phyloP scores from a whole-genome alignment of 768 basidiomycete species.

The Amanita subjunquillea region DNA sequence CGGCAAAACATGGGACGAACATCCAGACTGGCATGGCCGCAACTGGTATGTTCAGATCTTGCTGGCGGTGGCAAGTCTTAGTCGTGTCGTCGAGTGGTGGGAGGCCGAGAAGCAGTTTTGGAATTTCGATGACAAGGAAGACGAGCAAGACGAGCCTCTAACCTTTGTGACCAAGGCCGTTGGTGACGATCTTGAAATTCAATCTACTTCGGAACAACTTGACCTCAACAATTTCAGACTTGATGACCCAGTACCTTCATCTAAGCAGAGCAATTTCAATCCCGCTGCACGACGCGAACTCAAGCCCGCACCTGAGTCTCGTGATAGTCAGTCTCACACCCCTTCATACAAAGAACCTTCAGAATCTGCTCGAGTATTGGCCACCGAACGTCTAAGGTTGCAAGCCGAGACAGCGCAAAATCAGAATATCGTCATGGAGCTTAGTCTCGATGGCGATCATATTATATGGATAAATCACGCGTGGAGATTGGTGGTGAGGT shows the following conservation, averaged over 20 bases:
- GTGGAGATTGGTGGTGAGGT: constrained; percentile 90
- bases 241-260: constrained; percentile 39
- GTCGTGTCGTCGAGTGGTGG: constrained; percentile 99
- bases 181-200: constrained; percentile 36
- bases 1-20: constrained; percentile 94
- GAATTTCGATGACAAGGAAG: constrained; percentile 93
- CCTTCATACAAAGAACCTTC: constrained; percentile 35
- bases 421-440: constrained; percentile 92
- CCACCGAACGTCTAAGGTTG: constrained; percentile 77
- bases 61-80: constrained; percentile 90
- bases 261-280: constrained; percentile 37
- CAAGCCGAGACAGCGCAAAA: constrained; percentile 94
- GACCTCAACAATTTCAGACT: constrained; percentile 36
- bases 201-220: constrained; percentile 25
- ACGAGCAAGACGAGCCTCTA: constrained; percentile 84
- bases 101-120: constrained; percentile 99
- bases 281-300: constrained; percentile 51
- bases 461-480: constrained; percentile 96
- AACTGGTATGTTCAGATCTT: constrained; percentile 98
- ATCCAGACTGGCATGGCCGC: constrained; percentile 95
- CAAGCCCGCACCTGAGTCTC: constrained; percentile 32
- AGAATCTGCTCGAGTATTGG: constrained; percentile 76
- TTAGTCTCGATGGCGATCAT: constrained; percentile 88
- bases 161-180: constrained; percentile 90
- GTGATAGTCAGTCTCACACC: constrained; percentile 19